Evolutionary conservation across 805 yeast species (phyloP).

Genomic region (Ogataea nitratoaversa): DNA sequence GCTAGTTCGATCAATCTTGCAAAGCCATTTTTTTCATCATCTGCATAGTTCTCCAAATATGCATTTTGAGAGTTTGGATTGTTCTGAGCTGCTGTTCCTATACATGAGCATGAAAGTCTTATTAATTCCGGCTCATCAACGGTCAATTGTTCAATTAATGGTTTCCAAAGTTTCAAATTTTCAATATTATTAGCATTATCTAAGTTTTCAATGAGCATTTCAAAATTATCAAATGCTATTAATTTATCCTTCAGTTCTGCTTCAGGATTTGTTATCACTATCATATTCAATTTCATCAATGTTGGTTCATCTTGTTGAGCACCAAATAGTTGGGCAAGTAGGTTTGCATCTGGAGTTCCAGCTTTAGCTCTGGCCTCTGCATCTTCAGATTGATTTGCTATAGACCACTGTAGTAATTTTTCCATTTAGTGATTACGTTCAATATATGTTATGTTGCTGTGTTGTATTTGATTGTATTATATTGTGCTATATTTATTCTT

Average conservation of each 20-base stretch:
- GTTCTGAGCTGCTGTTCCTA: slow-evolving; percentile 92
- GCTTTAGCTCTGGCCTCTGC: slow-evolving; percentile 58
- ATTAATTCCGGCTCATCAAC: slow-evolving; percentile 43
- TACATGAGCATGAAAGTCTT: slow-evolving; percentile 61
- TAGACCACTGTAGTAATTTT: slow-evolving; percentile 87
- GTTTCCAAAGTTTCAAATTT: slow-evolving; percentile 76
- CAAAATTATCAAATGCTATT: slow-evolving; percentile 84
- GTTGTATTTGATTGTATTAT: no score
- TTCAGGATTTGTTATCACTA: slow-evolving; percentile 53
- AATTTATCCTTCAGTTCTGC: slow-evolving; percentile 60
- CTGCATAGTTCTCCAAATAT: slow-evolving; percentile 44
- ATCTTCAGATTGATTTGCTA: slow-evolving; percentile 71
- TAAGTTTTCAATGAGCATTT: slow-evolving; percentile 86
- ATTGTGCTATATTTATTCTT: no score
- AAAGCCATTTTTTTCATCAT: slow-evolving; percentile 37
- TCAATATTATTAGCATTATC: slow-evolving; percentile 94
- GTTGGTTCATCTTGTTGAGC: slow-evolving; percentile 79
- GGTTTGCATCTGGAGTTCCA: slow-evolving; percentile 76
- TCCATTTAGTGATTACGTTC: slow-evolving; percentile 54
- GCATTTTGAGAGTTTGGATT: slow-evolving; percentile 72
- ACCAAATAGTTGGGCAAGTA: slow-evolving; percentile 74
- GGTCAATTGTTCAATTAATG: slow-evolving; percentile 46
- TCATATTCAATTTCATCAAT: slow-evolving; percentile 75
- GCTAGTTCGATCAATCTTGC: slow-evolving; percentile 42
- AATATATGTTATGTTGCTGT: neutral